phyloP scores from a whole-genome alignment of 176 grass and related monocot genomes.

The Musa schizocarpa region DNA sequence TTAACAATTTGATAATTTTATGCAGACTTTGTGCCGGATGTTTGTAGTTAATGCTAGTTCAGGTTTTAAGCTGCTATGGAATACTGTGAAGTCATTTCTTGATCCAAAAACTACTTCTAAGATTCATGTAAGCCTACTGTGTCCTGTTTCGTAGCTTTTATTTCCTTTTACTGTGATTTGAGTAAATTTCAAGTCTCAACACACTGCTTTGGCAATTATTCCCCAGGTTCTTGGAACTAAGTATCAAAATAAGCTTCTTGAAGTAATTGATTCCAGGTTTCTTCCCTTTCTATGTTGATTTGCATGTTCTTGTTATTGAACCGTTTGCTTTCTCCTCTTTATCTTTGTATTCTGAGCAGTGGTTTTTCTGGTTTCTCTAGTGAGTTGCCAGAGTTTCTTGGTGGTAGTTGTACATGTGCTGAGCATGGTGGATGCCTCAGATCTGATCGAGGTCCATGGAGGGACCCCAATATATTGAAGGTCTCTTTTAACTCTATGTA shows the following conservation, averaged over 20 bases:
- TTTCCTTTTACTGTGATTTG: neutral
- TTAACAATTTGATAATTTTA: neutral
- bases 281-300: neutral
- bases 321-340: neutral
- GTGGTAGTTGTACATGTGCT: conserved; percentile 8
- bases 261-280: conserved; percentile 4
- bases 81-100: neutral
- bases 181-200: neutral
- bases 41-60: neutral
- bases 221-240: neutral
- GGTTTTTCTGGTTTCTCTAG: conserved; percentile 26
- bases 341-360: neutral
- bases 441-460: neutral
- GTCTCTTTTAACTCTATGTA: neutral
- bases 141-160: neutral
- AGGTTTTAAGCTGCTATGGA: conserved; percentile 1
- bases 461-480: neutral
- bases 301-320: neutral
- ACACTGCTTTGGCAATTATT: neutral
- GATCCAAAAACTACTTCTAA: conserved; percentile 1
- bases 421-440: conserved; percentile 12
- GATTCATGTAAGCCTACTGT: neutral
- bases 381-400: conserved; percentile 3
- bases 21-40: neutral
- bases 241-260: neutral